Base-by-base conservation (phyloP, 805 yeast genomes). In the Cephaloascus albidus region DNA sequence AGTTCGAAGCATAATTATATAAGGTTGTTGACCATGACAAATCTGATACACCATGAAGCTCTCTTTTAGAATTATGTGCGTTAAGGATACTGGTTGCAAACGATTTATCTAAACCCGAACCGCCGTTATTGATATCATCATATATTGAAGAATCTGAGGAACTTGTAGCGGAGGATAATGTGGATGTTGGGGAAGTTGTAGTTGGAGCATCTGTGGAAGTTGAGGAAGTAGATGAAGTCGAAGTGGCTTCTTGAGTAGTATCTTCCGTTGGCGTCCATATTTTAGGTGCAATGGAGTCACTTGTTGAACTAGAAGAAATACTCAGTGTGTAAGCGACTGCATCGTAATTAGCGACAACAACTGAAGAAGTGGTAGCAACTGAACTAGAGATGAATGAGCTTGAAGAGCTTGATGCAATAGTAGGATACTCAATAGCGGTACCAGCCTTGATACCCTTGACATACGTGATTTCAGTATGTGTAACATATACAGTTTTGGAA, bases 1-100 rank as follows among this genome's bases (percentile, higher is more conserved):
- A 65, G 40, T 55, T 51, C 47, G 31, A 54, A 53, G 72, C 72
- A 47, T 61, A 64, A 19, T 49, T 40, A 48, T 50, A 54, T 18
- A 54, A 50, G 10, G 42, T 39, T 20, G 51, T 43, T 36, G 52
- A 54, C 72, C 72, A 66, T 8, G 54, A 37, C 50, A 66, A 59
- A n/a, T 44, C 42, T 14, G 45, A 47, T 3, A 46, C 40, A 34
- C 47, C 60, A 50, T 60, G 66, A 14, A 17, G 33, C 17, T 60
- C 49, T 53, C 68, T 55, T 45, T 56, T 50, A 28, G 45, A 31
- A 47, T 66, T 66, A 54, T 65, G 71, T 18, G 61, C 61, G 23
- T 57, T 53, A 42, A 66, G 55, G 36, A 63, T 62, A 18, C 49
- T 45, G 43, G 47, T 43, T 18, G 68, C 64, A 41, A 65, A 63